These are phyloP conservation scores for Aspergillus biplanus DNA, from an alignment of 495 filamentous ascomycete genomes.

Conservation along the genomic window DNA sequence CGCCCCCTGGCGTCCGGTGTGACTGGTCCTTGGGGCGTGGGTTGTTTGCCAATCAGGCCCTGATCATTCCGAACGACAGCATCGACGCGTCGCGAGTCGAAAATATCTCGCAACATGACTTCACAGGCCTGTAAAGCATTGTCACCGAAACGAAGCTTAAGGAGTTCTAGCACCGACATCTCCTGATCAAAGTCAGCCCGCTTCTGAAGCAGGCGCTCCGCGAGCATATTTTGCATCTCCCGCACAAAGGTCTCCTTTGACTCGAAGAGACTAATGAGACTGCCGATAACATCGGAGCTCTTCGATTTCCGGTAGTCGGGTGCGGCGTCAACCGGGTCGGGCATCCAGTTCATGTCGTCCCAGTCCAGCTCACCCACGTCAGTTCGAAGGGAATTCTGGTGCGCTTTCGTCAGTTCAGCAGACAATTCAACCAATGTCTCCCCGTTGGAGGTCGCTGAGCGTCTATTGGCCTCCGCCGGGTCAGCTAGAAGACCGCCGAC, in stretches of 20 bases:
- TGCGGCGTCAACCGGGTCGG: conserved; percentile 89
- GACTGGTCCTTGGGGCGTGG: conserved; percentile 7
- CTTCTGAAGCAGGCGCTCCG: conserved; percentile 77
- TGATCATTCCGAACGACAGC: conserved; percentile 59
- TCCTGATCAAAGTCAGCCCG: conserved; percentile 75
- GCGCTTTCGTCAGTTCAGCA: conserved; percentile 67
- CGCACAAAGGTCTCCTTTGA: conserved; percentile 88
- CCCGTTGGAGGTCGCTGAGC: conserved; percentile 27
- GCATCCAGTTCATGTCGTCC: conserved; percentile 89
- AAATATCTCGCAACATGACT: conserved; percentile 96
- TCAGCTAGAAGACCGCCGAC: conserved; percentile 83
- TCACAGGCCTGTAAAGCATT: conserved; percentile 84
- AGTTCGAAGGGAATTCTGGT: conserved; percentile 49
- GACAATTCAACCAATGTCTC: conserved; percentile 76
- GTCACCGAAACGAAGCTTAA: conserved; percentile 90
- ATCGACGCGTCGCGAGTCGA: conserved; percentile 78
- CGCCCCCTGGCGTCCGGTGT: conserved; percentile 2
- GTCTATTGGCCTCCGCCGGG: conserved; percentile 51
- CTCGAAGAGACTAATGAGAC: conserved; percentile 83
- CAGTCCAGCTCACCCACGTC: conserved; percentile 77
- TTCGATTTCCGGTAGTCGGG: conserved; percentile 90
- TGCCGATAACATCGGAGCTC: conserved; percentile 88
- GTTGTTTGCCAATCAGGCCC: conserved; percentile 31
- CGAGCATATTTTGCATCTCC: conserved; percentile 85
- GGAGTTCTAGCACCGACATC: conserved; percentile 76